Evolutionary conservation across 2,329 filamentous ascomycete genomes (phyloP).

Genomic region (Hypoxylon sp.): DNA sequence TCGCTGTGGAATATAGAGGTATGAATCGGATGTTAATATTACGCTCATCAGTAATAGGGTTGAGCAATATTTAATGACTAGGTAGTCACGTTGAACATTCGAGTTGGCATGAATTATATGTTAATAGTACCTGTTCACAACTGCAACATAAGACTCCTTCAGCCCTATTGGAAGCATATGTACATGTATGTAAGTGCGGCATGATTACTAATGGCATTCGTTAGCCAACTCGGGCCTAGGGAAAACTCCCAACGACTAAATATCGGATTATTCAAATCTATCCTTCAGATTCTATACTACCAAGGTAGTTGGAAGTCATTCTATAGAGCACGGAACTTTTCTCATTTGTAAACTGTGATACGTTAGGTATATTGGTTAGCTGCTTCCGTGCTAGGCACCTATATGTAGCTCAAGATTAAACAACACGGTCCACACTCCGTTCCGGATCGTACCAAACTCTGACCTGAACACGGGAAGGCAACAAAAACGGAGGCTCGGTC

Average conservation of each 20-base stretch:
- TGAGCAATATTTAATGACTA: background rate
- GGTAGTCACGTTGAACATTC: background rate
- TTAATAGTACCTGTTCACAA: background rate
- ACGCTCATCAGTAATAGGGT: background rate
- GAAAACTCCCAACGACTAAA: background rate
- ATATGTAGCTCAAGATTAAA: background rate
- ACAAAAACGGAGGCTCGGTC: conserved; percentile 13
- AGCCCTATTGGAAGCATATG: background rate
- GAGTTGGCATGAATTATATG: conserved; percentile 1
- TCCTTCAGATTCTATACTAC: background rate
- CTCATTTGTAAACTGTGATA: background rate
- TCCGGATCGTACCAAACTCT: conserved; percentile 26
- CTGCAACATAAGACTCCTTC: background rate
- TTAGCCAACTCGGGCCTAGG: background rate
- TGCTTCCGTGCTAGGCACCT: background rate
- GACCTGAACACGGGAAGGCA: conserved; percentile 17
- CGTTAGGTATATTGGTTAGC: background rate
- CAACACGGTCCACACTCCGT: conserved; percentile 21
- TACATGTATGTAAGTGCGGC: background rate
- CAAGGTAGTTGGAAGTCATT: background rate
- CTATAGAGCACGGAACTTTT: background rate
- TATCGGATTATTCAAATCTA: background rate
- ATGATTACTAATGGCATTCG: background rate
- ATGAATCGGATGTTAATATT: background rate
- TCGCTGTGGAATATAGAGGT: background rate